Conservation (phyloP, 2,329 filamentous ascomycete genomes). For the Aspergillus flavus region DNA sequence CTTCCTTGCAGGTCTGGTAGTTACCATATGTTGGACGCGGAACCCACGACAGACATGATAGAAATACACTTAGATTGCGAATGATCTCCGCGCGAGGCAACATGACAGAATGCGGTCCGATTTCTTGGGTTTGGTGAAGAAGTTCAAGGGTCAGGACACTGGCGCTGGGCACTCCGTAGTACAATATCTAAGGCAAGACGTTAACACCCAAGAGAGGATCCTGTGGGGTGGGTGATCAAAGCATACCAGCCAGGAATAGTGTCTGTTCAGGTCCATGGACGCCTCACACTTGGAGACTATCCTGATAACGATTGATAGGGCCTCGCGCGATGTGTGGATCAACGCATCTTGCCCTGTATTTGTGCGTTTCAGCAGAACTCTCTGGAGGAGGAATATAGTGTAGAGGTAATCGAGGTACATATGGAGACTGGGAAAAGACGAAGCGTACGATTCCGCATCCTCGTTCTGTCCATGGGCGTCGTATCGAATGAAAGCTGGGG, state of each 20-base stretch:
- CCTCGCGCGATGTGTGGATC: constrained; percentile 35
- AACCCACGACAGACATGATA: constrained; percentile 37
- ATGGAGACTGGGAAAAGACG: constrained; percentile 27
- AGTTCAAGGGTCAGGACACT: constrained; percentile 39
- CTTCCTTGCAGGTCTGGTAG: constrained; percentile 38
- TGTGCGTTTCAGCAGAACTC: constrained; percentile 36
- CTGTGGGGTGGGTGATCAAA: not conserved
- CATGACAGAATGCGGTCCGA: constrained; percentile 25
- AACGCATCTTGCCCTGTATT: constrained; percentile 34
- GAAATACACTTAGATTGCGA: constrained; percentile 38
- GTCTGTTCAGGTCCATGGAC: constrained; percentile 33
- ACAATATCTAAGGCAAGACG: constrained; percentile 26
- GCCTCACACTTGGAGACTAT: constrained; percentile 31
- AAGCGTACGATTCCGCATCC: constrained; percentile 16
- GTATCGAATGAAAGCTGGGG: constrained; percentile 31
- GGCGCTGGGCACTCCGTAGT: constrained; percentile 36
- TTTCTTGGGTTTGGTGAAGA: constrained; percentile 34
- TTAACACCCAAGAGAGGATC: constrained; percentile 4
- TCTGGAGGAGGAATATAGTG: constrained; percentile 38
- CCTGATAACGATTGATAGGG: constrained; percentile 33
- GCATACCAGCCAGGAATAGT: constrained; percentile 40
- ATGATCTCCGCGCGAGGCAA: constrained; percentile 37
- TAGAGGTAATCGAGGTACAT: constrained; percentile 40
- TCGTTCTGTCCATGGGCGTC: constrained; percentile 18
- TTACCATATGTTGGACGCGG: constrained; percentile 38